Base-by-base conservation (phyloP, 2,329 filamentous ascomycete species). In the Emmonsiellopsis sp. region DNA sequence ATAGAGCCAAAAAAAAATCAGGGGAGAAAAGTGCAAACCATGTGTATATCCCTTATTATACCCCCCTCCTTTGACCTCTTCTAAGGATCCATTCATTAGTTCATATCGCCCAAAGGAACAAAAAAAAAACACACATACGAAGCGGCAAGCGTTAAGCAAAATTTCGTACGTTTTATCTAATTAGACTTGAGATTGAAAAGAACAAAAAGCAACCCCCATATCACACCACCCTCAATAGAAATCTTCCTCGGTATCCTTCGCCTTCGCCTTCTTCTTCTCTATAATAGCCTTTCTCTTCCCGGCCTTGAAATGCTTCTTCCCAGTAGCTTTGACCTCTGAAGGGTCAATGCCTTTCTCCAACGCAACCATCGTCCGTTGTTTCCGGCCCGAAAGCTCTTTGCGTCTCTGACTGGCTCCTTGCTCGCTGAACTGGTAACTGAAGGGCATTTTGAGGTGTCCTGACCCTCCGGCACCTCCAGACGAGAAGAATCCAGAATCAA, bases 401-500 rank as follows among this genome's bases (percentile, higher is more conserved):
- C 77, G 76, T 72, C 88, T 94, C 31, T 78, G 71, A 56, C 73
- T 70, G 5, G 68, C 73, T 4, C 89, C 90, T 65, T 95, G 89
- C 70, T 93, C 81, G 2, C 84, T 84, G 71, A 96, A 94, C 73
- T 93, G 87, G 73, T 93, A 82, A 70, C 85, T 92, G 74, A 97
- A 97, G 0, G 93, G 91, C 76, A 84, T 84, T 53, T 74, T 84
- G 38, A 94, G 59, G 63, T 87, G 86, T 2, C 83, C 87, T 1
- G 78, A 80, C 44, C 76, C 79, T 9, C 80, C 76, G 31, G 62
- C 55, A 53, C 81, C 78, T 1, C 78, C 79, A 2, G 82, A 74
- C 5, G 80, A 85, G 67, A 98, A 98, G 77, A 97, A 98, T n/a
- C 82, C 81, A 65, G 86, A 88, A 73, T 98, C 93, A 16, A 98